phyloP scores from a whole-genome alignment of 108 stramenopile species.

The Nitzschia putrida region DNA sequence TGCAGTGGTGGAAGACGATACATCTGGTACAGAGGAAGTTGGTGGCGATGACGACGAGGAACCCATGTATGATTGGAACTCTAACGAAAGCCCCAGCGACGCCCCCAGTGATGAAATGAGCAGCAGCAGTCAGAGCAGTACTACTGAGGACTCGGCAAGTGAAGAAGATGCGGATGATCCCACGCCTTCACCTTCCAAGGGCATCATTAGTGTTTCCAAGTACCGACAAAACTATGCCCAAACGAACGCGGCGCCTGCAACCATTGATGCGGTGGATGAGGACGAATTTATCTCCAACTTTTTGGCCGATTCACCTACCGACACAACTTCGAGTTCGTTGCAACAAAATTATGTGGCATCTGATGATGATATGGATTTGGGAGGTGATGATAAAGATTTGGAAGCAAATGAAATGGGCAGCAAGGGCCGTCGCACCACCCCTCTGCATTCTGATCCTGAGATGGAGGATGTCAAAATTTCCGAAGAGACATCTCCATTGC shows the following conservation, averaged over 20 bases:
- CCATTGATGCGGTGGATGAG: constrained; percentile 6
- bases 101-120: background rate
- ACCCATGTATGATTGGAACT: constrained; percentile 12
- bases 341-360: constrained; percentile 7
- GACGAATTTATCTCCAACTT: constrained; percentile 20
- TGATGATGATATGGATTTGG: constrained; percentile 7
- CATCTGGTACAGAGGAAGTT: background rate
- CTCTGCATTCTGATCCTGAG: too few species aligned
- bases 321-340: background rate
- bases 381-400: background rate
- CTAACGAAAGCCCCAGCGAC: background rate
- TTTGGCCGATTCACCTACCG: background rate
- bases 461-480: too few species aligned
- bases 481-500: constrained; percentile 9
- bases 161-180: background rate
- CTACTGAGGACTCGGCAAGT: background rate
- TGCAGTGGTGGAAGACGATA: constrained; percentile 3
- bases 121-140: background rate
- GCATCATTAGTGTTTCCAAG: background rate
- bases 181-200: background rate
- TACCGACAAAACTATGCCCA: background rate
- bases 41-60: background rate
- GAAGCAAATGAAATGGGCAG: background rate
- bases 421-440: background rate
- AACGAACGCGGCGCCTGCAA: background rate